A percentile compares a stretch with the other conserved stretches of the same genome.
phyloP scores from a whole-genome alignment of 305 asterid species.

The Nicotiana rustica region DNA sequence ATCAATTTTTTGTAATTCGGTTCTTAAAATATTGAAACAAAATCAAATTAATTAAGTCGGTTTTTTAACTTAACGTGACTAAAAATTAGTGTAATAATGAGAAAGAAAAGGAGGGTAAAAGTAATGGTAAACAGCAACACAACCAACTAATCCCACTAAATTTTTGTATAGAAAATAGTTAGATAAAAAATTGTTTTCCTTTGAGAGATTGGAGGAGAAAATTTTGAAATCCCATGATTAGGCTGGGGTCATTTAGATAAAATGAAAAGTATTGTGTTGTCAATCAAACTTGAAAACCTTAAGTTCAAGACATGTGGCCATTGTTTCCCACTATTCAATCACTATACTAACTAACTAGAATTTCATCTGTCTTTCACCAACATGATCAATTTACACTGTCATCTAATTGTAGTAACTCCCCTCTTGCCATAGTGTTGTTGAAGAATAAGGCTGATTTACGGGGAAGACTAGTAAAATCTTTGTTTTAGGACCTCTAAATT shows the following conservation, averaged over 20 bases:
- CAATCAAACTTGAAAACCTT: constrained; percentile 21
- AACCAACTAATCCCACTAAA: constrained; percentile 28
- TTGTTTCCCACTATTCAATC: constrained; percentile 3
- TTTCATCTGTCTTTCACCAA: constrained; percentile 36
- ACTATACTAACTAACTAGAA: constrained; percentile 37
- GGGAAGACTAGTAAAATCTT: too few relatives aligned
- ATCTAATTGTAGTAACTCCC: background rate
- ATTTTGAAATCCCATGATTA: constrained; percentile 11
- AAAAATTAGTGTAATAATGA: constrained; percentile 33
- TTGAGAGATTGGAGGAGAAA: background rate
- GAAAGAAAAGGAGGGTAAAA: constrained; percentile 35
- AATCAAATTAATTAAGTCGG: too few relatives aligned
- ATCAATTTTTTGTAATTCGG: too few relatives aligned
- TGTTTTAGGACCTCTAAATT: too few relatives aligned
- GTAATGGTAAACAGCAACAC: constrained; percentile 27
- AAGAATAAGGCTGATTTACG: too few relatives aligned
- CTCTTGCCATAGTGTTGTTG: background rate
- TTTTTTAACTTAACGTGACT: constrained; percentile 4
- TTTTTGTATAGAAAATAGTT: background rate
- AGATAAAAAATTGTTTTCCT: background rate
- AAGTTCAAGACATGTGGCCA: constrained; percentile 8
- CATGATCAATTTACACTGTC: background rate
- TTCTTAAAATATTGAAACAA: too few relatives aligned
- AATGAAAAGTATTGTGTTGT: background rate
- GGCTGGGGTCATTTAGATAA: background rate